A percentile compares a stretch with the other conserved stretches of the same genome.
Conservation (phyloP, 1,284 basidiomycete genomes). For the Vanrija pseudolonga region DNA sequence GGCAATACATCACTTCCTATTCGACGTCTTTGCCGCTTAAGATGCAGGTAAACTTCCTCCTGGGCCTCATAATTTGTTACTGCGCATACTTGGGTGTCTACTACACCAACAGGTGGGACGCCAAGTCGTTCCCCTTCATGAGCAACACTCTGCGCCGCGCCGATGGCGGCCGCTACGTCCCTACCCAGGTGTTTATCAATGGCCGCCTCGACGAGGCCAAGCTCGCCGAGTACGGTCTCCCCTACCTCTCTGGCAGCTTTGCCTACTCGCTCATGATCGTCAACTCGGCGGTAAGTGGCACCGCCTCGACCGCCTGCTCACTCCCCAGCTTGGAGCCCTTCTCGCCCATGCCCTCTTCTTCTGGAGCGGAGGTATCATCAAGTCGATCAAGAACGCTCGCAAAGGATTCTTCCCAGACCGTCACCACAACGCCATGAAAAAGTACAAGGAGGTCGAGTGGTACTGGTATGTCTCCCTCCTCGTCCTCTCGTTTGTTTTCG, state of each 20-base stretch:
- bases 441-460: constrained; percentile 32
- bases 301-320: no score
- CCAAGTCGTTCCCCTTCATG: constrained; percentile 16
- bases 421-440: constrained; percentile 52
- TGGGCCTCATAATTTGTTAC: constrained; percentile 29
- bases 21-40: constrained; percentile 28
- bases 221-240: constrained; percentile 29
- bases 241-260: constrained; percentile 50
- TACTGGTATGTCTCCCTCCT: constrained; percentile 32
- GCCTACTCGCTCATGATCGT: constrained; percentile 57
- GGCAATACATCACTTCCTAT: constrained; percentile 34
- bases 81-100: constrained; percentile 28
- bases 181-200: constrained; percentile 41
- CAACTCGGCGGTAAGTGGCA: constrained; percentile 14
- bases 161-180: constrained; percentile 46
- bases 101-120: constrained; percentile 29
- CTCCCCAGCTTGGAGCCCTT: constrained; percentile 56
- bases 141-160: constrained; percentile 15
- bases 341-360: constrained; percentile 55
- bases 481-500: constrained; percentile 18
- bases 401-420: constrained; percentile 56
- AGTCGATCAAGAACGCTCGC: constrained; percentile 56
- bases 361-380: constrained; percentile 28
- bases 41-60: constrained; percentile 29
- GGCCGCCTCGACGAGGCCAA: constrained; percentile 25